phyloP scores from a whole-genome alignment of 2,329 filamentous ascomycete genomes.

The Colletotrichum euphorbiae region DNA sequence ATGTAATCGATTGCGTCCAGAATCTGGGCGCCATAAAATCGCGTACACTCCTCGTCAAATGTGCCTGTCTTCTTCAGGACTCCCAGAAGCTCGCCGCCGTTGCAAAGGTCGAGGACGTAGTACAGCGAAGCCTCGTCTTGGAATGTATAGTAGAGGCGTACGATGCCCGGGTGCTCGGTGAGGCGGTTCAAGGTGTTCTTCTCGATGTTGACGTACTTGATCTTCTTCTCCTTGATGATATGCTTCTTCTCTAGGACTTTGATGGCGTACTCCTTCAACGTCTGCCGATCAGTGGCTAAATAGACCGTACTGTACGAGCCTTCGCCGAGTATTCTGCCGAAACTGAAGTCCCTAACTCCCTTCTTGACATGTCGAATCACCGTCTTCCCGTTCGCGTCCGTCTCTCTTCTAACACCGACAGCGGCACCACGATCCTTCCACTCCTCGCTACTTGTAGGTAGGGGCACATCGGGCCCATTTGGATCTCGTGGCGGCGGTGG shows the following conservation, averaged over 20 bases:
- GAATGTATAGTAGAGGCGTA: slow-evolving; percentile 97
- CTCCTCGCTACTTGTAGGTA: slow-evolving; percentile 79
- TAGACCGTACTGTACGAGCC: slow-evolving; percentile 98
- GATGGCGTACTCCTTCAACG: slow-evolving; percentile 95
- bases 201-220: slow-evolving; percentile 99
- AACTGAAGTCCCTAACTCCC: slow-evolving; percentile 95
- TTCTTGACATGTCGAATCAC: slow-evolving; percentile 91
- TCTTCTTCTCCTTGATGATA: slow-evolving; percentile 99
- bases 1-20: slow-evolving; percentile 97
- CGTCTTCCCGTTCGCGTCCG: slow-evolving; percentile 86
- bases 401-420: slow-evolving; percentile 81
- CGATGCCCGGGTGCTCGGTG: slow-evolving; percentile 95
- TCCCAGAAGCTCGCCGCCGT: slow-evolving; percentile 89
- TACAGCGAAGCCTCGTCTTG: slow-evolving; percentile 97
- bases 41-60: slow-evolving; percentile 93
- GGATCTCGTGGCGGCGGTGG: slow-evolving; percentile 51
- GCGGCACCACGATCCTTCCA: slow-evolving; percentile 98
- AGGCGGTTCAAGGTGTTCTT: slow-evolving; percentile 97
- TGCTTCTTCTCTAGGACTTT: slow-evolving; percentile 98
- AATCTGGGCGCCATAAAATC: slow-evolving; percentile 96
- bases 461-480: slow-evolving; percentile 54
- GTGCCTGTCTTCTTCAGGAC: slow-evolving; percentile 94
- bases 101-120: slow-evolving; percentile 94
- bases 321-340: slow-evolving; percentile 90
- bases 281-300: slow-evolving; percentile 92